phyloP scores from a whole-genome alignment of 306 rosid species.

The Cyamopsis tetragonoloba region DNA sequence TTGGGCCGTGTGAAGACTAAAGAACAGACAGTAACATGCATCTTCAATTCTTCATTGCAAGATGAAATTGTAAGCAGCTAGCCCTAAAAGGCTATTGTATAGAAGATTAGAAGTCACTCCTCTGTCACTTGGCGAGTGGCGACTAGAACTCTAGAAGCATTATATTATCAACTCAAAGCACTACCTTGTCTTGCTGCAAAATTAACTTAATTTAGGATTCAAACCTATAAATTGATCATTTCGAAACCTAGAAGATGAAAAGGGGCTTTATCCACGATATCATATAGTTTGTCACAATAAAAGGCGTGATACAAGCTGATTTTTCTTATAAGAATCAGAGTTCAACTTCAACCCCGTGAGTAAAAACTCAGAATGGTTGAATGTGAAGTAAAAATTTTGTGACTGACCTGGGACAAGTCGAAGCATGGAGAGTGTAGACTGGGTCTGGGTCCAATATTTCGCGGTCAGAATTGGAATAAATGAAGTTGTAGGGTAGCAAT shows the following conservation, averaged over 20 bases:
- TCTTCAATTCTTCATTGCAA: not conserved
- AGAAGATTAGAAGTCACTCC: not conserved
- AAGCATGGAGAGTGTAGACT: not conserved
- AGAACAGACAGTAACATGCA: not conserved
- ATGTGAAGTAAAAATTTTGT: not conserved
- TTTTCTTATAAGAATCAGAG: not conserved
- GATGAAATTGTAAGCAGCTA: not conserved
- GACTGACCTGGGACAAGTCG: slow-evolving; percentile 25
- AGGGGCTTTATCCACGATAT: not conserved
- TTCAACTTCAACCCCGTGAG: slow-evolving; percentile 9
- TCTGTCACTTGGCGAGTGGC: not conserved
- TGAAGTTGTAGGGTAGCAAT: not conserved
- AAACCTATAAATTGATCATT: not conserved
- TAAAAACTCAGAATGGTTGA: not conserved
- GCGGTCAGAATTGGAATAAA: not conserved
- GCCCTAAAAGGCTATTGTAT: not conserved
- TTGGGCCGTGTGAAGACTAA: not conserved
- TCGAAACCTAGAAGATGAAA: not conserved
- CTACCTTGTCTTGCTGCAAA: not conserved
- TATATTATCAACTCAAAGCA: too few species aligned
- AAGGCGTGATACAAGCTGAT: not conserved
- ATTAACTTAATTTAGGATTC: not conserved
- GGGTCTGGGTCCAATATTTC: not conserved
- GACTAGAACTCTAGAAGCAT: not conserved
- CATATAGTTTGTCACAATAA: not conserved